Evolutionary conservation across 805 yeast species (phyloP).

Genomic region (Cyberlindnera petersonii): DNA sequence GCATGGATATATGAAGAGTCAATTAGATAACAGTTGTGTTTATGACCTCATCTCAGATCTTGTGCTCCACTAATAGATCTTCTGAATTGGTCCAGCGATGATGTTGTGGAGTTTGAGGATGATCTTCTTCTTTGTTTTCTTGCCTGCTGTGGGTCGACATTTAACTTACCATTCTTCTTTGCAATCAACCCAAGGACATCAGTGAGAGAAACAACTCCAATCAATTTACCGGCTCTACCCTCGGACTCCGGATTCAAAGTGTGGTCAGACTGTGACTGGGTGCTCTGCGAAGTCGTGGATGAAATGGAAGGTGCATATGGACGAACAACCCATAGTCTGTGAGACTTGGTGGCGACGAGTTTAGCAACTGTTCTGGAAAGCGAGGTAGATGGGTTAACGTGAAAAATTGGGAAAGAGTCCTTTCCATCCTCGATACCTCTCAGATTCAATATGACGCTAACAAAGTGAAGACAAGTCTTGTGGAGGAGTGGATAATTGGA

Average conservation of each 20-base stretch:
- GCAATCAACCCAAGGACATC: conserved; percentile 85
- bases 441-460: conserved; percentile 77
- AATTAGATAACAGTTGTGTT: not conserved
- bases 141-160: conserved; percentile 80
- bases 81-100: conserved; percentile 39
- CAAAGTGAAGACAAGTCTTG: conserved; percentile 81
- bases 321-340: conserved; percentile 81
- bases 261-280: conserved; percentile 13
- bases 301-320: conserved; percentile 36
- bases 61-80: conserved; percentile 38
- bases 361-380: conserved; percentile 90
- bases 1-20: too few species aligned
- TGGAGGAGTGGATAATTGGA: conserved; percentile 81
- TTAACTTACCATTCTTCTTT: conserved; percentile 56
- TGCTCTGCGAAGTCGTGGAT: conserved; percentile 21
- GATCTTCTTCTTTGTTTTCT: conserved; percentile 80
- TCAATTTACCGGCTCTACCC: conserved; percentile 72
- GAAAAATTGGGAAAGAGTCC: conserved; percentile 95
- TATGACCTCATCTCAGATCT: conserved; percentile 25
- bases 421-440: conserved; percentile 93
- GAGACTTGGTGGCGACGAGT: conserved; percentile 91
- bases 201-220: conserved; percentile 90
- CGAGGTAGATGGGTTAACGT: conserved; percentile 75
- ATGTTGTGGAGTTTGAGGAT: conserved; percentile 31
- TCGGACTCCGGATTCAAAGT: conserved; percentile 34